Percentiles rank a stretch among this genome's conserved stretches.
Evolutionary conservation across 257 asterid genomes (phyloP).

Genomic region (Scutellaria barbata): DNA sequence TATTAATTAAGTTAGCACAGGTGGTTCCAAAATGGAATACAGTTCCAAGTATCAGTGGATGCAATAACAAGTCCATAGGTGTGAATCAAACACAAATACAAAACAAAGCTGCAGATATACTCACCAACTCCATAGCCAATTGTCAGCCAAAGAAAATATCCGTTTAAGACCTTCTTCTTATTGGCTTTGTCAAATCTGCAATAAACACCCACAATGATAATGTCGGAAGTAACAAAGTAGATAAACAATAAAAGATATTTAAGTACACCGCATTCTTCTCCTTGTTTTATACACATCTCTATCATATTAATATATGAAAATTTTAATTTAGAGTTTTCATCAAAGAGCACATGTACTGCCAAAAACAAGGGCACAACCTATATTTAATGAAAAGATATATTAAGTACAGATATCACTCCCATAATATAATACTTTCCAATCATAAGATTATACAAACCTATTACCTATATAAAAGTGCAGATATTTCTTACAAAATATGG

Average conservation of each 20-base stretch:
- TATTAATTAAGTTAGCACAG: not conserved
- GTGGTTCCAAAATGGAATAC: constrained; percentile 1
- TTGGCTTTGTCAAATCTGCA: constrained; percentile 91
- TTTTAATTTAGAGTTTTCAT: not conserved
- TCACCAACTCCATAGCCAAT: constrained; percentile 89
- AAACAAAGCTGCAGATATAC: constrained; percentile 39
- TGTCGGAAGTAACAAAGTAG: constrained; percentile 26
- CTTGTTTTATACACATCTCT: not conserved
- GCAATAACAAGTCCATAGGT: not conserved
- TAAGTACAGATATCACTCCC: not conserved
- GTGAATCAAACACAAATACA: constrained; percentile 14
- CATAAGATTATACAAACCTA: constrained; percentile 10
- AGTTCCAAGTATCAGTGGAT: constrained; percentile 3
- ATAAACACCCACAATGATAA: constrained; percentile 25
- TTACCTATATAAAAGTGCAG: too few species aligned
- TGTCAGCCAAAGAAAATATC: constrained; percentile 86
- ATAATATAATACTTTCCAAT: constrained; percentile 23
- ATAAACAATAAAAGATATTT: not conserved
- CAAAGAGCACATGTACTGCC: constrained; percentile 15
- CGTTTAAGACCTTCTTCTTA: constrained; percentile 63
- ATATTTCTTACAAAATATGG: too few species aligned
- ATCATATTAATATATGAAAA: constrained; percentile 1
- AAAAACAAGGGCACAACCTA: not conserved
- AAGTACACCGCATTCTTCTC: constrained; percentile 11
- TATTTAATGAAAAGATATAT: not conserved